Conservation (phyloP, 345 rosid genomes). For the Physaria fendleri region DNA sequence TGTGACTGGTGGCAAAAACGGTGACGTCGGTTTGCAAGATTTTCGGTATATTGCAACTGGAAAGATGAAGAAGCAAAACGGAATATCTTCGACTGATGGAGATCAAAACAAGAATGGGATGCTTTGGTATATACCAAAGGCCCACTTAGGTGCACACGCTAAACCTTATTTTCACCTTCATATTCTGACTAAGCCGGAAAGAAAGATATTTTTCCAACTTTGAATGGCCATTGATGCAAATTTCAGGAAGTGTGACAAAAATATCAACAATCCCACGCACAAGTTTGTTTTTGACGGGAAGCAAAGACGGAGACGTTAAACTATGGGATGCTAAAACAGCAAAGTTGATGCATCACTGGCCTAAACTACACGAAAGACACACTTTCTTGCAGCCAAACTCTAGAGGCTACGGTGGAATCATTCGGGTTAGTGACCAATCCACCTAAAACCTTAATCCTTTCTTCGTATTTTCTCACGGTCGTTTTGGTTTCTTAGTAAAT, state of each 20-base stretch:
- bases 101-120: constrained; percentile 67
- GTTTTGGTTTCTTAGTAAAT: neutral
- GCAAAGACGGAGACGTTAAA: constrained; percentile 97
- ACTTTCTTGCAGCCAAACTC: constrained; percentile 75
- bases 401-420: constrained; percentile 81
- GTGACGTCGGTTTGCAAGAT: constrained; percentile 90
- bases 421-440: constrained; percentile 41
- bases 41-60: constrained; percentile 91
- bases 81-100: constrained; percentile 32
- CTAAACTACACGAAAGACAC: constrained; percentile 85
- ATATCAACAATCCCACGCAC: constrained; percentile 69
- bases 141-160: constrained; percentile 63
- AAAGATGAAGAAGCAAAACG: constrained; percentile 57
- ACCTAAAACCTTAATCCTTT: neutral
- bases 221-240: neutral
- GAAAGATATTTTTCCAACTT: neutral
- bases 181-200: neutral
- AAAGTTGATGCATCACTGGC: constrained; percentile 70
- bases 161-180: neutral
- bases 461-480: neutral
- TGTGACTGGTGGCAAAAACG: constrained; percentile 83
- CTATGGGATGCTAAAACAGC: constrained; percentile 96
- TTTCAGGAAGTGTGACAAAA: constrained; percentile 78
- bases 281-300: constrained; percentile 87
- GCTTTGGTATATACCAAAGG: constrained; percentile 98